Conservation (phyloP, 2,329 filamentous ascomycete species). For the Hawksworthiomyces lignivorus region DNA sequence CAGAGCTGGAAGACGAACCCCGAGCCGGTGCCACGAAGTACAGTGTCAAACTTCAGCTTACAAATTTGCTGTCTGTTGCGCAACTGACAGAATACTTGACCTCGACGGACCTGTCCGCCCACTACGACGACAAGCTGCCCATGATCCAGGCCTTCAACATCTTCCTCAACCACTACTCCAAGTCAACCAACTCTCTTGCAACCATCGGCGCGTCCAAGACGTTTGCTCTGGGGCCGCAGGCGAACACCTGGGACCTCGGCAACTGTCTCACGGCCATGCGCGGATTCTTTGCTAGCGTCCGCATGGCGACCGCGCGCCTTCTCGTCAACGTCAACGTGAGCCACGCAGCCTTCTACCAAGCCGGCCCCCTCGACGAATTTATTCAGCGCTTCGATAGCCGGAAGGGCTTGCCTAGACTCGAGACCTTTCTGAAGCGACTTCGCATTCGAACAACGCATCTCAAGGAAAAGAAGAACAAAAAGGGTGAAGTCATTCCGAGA, state of each 20-base stretch:
- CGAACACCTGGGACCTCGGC: constrained; percentile 17
- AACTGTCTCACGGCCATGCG: constrained; percentile 22
- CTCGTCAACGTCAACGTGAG: constrained; percentile 30
- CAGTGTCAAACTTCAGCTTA: constrained; percentile 17
- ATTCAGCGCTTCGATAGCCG: constrained; percentile 6
- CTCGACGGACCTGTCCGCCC: constrained; percentile 16
- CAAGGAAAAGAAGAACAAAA: constrained; percentile 24
- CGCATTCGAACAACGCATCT: constrained; percentile 32
- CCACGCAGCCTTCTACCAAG: constrained; percentile 26
- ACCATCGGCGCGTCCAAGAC: constrained; percentile 24
- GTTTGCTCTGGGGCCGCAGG: constrained; percentile 16
- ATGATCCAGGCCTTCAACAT: constrained; percentile 68
- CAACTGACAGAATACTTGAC: constrained; percentile 21
- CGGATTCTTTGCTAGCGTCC: constrained; percentile 28
- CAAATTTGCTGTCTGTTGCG: constrained; percentile 18
- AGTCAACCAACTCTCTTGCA: constrained; percentile 17
- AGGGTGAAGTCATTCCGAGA: constrained; percentile 23
- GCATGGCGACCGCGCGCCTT: constrained; percentile 25
- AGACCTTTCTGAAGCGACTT: constrained; percentile 30
- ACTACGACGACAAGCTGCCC: constrained; percentile 19
- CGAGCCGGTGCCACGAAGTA: constrained; percentile 13
- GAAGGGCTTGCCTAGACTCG: constrained; percentile 16
- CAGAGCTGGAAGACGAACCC: constrained; percentile 24
- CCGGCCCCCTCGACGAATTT: constrained; percentile 17
- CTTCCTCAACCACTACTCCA: constrained; percentile 41